Conservation (phyloP, 164 flowering plant species). For the Warburgia ugandensis region DNA sequence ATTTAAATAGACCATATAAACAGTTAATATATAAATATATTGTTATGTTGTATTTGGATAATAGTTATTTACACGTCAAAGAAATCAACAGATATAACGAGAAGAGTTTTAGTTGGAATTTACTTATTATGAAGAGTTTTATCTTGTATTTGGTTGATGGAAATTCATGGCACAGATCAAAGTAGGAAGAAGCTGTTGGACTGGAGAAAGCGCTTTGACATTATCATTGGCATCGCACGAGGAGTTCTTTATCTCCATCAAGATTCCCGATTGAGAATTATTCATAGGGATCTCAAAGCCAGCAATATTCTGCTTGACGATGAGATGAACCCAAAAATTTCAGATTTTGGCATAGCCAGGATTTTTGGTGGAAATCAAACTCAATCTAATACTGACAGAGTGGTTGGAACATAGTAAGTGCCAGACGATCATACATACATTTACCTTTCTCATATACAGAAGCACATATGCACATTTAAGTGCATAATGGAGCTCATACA, state of each 20-base stretch:
- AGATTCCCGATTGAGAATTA: constrained; percentile 41
- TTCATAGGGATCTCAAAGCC: constrained; percentile 55
- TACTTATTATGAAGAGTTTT: background rate
- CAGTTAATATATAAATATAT: too few relatives aligned
- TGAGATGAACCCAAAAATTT: constrained; percentile 38
- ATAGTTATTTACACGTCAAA: too few relatives aligned
- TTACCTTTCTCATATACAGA: too few relatives aligned
- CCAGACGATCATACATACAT: too few relatives aligned
- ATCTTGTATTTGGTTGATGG: too few relatives aligned
- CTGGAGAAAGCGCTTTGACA: constrained; percentile 21
- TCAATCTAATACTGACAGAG: constrained; percentile 17
- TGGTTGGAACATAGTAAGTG: constrained; percentile 37
- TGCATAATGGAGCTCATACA: background rate
- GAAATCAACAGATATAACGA: too few relatives aligned
- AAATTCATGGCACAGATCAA: too few relatives aligned
- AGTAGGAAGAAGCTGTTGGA: constrained; percentile 6
- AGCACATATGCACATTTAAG: too few relatives aligned
- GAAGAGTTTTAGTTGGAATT: too few relatives aligned
- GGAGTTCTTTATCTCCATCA: constrained; percentile 57
- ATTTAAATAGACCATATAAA: too few relatives aligned
- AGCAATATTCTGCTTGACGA: constrained; percentile 45
- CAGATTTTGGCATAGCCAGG: constrained; percentile 49
- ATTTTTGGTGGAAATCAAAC: constrained; percentile 25
- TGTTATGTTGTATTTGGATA: too few relatives aligned
- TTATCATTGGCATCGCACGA: constrained; percentile 38